Percentiles rank a stretch among this genome's conserved stretches.
These are phyloP conservation scores for Yueomyces sp. DNA, from an alignment of 805 yeast genomes.

Conservation along the genomic window DNA sequence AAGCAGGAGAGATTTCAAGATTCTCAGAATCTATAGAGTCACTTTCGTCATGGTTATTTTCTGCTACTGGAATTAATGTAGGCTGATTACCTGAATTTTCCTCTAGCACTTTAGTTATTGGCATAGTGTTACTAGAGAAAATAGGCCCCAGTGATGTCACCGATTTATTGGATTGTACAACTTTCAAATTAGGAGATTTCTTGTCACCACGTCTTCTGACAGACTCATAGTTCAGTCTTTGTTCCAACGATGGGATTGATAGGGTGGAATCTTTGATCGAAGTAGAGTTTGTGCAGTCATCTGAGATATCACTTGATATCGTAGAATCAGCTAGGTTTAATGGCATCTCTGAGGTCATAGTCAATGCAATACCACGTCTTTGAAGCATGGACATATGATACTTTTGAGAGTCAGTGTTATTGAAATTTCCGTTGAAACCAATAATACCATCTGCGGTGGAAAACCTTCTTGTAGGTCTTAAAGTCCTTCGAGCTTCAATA, in stretches of 20 bases:
- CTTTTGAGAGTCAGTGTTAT: conserved; percentile 12
- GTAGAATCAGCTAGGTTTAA: conserved; percentile 19
- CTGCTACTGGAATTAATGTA: conserved; percentile 42
- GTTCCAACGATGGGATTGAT: conserved; percentile 5
- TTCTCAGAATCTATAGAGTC: conserved; percentile 1
- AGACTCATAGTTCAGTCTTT: conserved; percentile 4
- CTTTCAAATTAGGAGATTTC: not conserved
- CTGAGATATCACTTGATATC: conserved; percentile 19
- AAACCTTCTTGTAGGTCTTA: conserved; percentile 16
- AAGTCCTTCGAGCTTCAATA: conserved; percentile 38
- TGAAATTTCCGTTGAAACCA: conserved; percentile 4
- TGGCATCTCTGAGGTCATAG: conserved; percentile 54
- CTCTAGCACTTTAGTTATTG: conserved; percentile 51
- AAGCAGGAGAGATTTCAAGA: conserved; percentile 21
- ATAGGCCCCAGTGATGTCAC: conserved; percentile 32
- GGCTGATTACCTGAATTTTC: conserved; percentile 60
- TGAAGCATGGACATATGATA: conserved; percentile 49
- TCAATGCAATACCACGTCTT: conserved; percentile 63
- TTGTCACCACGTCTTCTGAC: conserved; percentile 2
- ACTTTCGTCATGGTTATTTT: conserved; percentile 3
- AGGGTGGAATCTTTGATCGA: conserved; percentile 6
- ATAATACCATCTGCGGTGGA: conserved; percentile 21
- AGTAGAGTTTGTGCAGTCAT: conserved; percentile 17
- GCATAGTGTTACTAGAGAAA: conserved; percentile 60
- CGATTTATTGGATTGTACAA: not conserved